phyloP scores from a whole-genome alignment of 495 filamentous ascomycete genomes.

The Aspergillus affinis region DNA sequence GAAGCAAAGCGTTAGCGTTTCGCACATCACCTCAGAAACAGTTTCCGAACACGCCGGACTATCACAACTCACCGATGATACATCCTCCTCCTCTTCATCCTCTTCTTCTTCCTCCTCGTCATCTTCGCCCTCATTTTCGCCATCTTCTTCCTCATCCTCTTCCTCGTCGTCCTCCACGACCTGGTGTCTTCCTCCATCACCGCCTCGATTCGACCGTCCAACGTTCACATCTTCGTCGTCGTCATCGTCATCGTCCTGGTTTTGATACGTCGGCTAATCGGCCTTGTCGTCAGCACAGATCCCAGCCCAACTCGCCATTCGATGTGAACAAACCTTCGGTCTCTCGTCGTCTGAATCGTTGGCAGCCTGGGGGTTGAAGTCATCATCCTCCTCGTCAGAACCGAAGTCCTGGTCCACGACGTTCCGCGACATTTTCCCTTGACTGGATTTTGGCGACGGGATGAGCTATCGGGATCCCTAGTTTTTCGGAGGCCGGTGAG shows the following conservation, averaged over 20 bases:
- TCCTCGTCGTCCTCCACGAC: slow-evolving; percentile 36
- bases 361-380: slow-evolving; percentile 72
- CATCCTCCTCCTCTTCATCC: slow-evolving; percentile 60
- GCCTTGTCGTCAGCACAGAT: slow-evolving; percentile 21
- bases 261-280: slow-evolving; percentile 40
- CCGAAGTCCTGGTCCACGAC: slow-evolving; percentile 59
- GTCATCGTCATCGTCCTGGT: slow-evolving; percentile 53
- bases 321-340: slow-evolving; percentile 34
- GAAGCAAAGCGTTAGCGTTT: slow-evolving; percentile 3
- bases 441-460: not conserved
- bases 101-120: slow-evolving; percentile 45
- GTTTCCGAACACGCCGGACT: not conserved
- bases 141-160: slow-evolving; percentile 47
- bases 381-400: slow-evolving; percentile 77
- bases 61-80: slow-evolving; percentile 48
- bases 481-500: not conserved
- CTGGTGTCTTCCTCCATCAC: slow-evolving; percentile 41
- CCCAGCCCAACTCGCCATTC: not conserved
- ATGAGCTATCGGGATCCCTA: not conserved
- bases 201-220: slow-evolving; percentile 11
- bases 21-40: not conserved
- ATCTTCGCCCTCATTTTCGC: slow-evolving; percentile 26
- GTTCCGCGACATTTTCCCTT: slow-evolving; percentile 47
- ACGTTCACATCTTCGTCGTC: slow-evolving; percentile 45
- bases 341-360: slow-evolving; percentile 70